phyloP scores from a whole-genome alignment of 192 early-diverging fungal species.

The Dimargaris xerosporica region DNA sequence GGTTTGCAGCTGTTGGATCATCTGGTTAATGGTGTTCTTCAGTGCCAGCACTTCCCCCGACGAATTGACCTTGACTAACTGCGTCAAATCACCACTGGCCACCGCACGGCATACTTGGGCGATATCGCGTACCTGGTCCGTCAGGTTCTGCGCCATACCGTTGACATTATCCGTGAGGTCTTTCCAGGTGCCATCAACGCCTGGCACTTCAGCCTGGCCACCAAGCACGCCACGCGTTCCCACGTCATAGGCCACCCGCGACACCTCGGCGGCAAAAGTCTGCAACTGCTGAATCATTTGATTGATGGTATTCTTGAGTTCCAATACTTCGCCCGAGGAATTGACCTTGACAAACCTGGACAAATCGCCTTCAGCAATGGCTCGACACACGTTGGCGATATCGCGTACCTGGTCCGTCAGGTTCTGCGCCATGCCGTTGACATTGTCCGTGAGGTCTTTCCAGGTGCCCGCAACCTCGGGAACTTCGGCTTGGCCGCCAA shows the following conservation, averaged over 20 bases:
- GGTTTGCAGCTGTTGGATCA: conserved; percentile 39
- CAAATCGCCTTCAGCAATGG: conserved; percentile 40
- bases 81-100: conserved; percentile 29
- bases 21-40: conserved; percentile 27
- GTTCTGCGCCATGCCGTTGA: conserved; percentile 51
- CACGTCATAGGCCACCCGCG: conserved; percentile 34
- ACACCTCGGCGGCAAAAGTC: conserved; percentile 22
- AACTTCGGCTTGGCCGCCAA: conserved; percentile 42
- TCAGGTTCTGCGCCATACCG: conserved; percentile 39
- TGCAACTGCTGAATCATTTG: conserved; percentile 41
- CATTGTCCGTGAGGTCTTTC: conserved; percentile 47
- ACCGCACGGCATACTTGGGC: conserved; percentile 39
- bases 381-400: conserved; percentile 37
- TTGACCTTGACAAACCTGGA: conserved; percentile 34
- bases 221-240: conserved; percentile 43
- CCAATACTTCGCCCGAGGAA: conserved; percentile 39
- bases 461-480: conserved; percentile 42
- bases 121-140: conserved; percentile 36
- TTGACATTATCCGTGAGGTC: conserved; percentile 42
- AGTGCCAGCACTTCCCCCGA: conserved; percentile 17
- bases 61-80: conserved; percentile 25
- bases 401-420: conserved; percentile 41
- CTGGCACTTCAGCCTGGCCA: conserved; percentile 32
- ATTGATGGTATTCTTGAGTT: conserved; percentile 46
- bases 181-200: conserved; percentile 38